phyloP scores from a whole-genome alignment of 148 eudicot genomes.

The Hydrangea macrophylla region DNA sequence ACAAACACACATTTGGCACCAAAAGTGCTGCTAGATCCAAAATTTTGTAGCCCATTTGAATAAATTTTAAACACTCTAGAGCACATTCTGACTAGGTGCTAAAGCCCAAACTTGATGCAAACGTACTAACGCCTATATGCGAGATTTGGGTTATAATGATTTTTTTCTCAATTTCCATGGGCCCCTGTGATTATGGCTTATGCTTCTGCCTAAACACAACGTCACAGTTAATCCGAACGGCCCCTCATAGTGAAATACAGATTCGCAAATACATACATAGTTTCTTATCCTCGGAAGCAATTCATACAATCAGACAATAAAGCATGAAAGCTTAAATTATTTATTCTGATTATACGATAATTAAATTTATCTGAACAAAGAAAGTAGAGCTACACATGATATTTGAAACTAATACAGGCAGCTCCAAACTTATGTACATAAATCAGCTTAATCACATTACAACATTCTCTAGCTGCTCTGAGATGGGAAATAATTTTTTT shows the following conservation, averaged over 20 bases:
- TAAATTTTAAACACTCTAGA: too few species aligned
- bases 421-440: constrained; percentile 7
- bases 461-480: constrained; percentile 1
- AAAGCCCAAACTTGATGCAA: too few species aligned
- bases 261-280: not conserved
- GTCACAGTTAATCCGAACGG: too few species aligned
- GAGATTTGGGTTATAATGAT: too few species aligned
- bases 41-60: too few species aligned
- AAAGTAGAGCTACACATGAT: not conserved
- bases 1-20: too few species aligned
- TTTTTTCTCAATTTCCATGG: too few species aligned
- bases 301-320: not conserved
- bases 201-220: too few species aligned
- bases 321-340: not conserved
- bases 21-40: too few species aligned
- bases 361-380: not conserved
- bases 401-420: not conserved
- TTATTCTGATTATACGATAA: not conserved
- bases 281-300: not conserved
- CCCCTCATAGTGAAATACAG: not conserved
- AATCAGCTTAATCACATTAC: constrained; percentile 11
- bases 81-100: too few species aligned
- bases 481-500: constrained; percentile 6
- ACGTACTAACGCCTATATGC: too few species aligned
- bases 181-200: too few species aligned